A percentile compares a stretch with the other conserved stretches of the same genome.
phyloP scores from a whole-genome alignment of 1,284 basidiomycete genomes.

The Xerocomus nothofagi region DNA sequence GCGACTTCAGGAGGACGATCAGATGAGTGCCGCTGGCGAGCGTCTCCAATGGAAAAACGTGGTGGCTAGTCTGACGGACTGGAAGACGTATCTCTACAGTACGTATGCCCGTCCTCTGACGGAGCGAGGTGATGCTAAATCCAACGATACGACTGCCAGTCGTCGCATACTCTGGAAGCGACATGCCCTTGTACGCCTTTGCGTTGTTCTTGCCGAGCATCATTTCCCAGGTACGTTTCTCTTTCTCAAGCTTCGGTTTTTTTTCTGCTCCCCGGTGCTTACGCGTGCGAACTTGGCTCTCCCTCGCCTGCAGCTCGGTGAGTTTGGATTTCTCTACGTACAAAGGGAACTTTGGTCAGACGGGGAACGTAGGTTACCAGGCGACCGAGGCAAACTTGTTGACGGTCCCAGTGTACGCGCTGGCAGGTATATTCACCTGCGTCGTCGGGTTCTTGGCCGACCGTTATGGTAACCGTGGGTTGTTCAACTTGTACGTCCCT shows the following conservation, averaged over 20 bases:
- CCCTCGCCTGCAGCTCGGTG: constrained; percentile 45
- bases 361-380: constrained; percentile 49
- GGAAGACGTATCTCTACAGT: constrained; percentile 76
- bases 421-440: constrained; percentile 67
- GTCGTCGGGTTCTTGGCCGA: constrained; percentile 63
- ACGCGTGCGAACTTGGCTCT: not conserved
- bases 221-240: constrained; percentile 54
- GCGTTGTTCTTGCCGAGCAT: constrained; percentile 72
- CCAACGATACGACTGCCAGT: constrained; percentile 42
- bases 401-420: constrained; percentile 66
- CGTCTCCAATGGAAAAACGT: constrained; percentile 61
- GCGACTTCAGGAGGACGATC: constrained; percentile 67
- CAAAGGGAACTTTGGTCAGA: constrained; percentile 4
- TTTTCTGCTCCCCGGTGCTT: not conserved
- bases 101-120: constrained; percentile 17
- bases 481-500: constrained; percentile 61
- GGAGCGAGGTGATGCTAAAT: not conserved
- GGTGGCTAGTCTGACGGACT: constrained; percentile 59
- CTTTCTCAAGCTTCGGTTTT: not conserved
- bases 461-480: constrained; percentile 55
- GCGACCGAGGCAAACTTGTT: constrained; percentile 75
- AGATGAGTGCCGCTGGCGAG: constrained; percentile 74
- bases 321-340: constrained; percentile 30
- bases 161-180: constrained; percentile 55
- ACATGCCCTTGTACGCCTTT: constrained; percentile 72